Evolutionary conservation across 192 early-diverging fungal genomes (phyloP).

Genomic region (Backusella westeae): DNA sequence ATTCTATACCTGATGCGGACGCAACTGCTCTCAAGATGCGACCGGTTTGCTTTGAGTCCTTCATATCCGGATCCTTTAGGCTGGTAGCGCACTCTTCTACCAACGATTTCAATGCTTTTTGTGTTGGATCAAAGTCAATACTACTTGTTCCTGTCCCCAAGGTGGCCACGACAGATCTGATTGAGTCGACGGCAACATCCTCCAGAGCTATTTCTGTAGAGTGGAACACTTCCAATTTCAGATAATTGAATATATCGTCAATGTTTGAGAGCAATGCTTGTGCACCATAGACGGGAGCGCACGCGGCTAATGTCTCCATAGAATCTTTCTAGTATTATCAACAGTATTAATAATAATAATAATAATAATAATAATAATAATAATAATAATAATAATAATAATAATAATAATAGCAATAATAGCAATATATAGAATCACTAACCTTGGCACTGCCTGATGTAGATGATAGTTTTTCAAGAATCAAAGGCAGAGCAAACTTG

Average conservation of each 20-base stretch:
- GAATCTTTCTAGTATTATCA: conserved; percentile 67
- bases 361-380: background rate
- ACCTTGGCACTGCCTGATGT: conserved; percentile 87
- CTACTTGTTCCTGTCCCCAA: conserved; percentile 50
- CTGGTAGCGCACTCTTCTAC: conserved; percentile 58
- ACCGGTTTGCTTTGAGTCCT: conserved; percentile 65
- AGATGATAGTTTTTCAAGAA: conserved; percentile 90
- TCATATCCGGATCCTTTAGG: conserved; percentile 61
- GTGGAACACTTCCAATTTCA: conserved; percentile 79
- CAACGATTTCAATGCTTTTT: conserved; percentile 49
- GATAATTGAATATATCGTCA: conserved; percentile 70
- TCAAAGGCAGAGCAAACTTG: conserved; percentile 77
- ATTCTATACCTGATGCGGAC: conserved; percentile 52
- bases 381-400: background rate
- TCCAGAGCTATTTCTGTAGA: conserved; percentile 69
- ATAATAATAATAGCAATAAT: too few relatives aligned
- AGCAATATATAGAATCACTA: background rate
- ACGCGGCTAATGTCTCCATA: conserved; percentile 82
- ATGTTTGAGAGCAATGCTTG: conserved; percentile 64
- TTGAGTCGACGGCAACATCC: conserved; percentile 59
- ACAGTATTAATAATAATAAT: background rate
- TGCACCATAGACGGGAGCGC: conserved; percentile 75
- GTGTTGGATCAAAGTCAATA: conserved; percentile 41
- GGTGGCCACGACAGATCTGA: conserved; percentile 61
- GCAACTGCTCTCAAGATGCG: conserved; percentile 62